Evolutionary conservation across 176 grass and related monocot species (phyloP).

Genomic region (Pontederia crassipes): DNA sequence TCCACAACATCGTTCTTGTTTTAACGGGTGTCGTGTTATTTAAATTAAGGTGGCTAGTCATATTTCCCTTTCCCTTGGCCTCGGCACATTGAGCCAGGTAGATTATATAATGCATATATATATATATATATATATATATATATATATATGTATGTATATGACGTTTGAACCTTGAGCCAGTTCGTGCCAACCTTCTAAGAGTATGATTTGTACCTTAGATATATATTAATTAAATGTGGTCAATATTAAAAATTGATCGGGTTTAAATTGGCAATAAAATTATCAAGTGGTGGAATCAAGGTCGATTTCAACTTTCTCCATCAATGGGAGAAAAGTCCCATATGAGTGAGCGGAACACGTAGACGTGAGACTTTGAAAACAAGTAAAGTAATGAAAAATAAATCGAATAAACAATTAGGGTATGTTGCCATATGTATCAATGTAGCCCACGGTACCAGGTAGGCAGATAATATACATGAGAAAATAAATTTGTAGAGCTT

Average conservation of each 20-base stretch:
- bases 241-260: neutral
- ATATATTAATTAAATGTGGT: neutral
- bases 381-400: neutral
- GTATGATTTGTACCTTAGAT: neutral
- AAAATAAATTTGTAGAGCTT: neutral
- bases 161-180: too few species aligned
- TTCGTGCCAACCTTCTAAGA: too few species aligned
- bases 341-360: neutral
- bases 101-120: too few species aligned
- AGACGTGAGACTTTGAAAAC: neutral
- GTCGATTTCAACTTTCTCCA: constrained; percentile 13
- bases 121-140: too few species aligned
- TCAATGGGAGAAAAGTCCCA: constrained; percentile 6
- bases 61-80: too few species aligned
- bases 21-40: too few species aligned
- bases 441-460: neutral
- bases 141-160: too few species aligned
- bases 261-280: too few species aligned
- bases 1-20: too few species aligned
- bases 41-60: too few species aligned
- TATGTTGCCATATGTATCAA: neutral
- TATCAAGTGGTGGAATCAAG: neutral
- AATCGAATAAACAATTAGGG: neutral
- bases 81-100: too few species aligned
- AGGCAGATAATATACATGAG: neutral